Evolutionary conservation across 805 yeast genomes (phyloP).

Genomic region (Pichia pseudocactophila): DNA sequence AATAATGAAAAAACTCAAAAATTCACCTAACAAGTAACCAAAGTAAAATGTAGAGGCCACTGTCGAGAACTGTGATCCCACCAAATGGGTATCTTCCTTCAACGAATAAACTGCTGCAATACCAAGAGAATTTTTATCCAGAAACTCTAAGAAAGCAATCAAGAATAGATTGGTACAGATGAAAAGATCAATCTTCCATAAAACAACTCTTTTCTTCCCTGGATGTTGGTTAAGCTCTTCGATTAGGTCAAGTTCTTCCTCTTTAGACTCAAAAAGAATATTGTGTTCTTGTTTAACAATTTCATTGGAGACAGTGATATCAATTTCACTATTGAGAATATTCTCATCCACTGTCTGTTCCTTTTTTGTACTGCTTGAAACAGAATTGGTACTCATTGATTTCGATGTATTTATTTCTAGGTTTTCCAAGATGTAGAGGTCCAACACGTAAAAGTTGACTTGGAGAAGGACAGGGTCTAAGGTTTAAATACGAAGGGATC

Average conservation of each 20-base stretch:
- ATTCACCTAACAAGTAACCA: constrained; percentile 32
- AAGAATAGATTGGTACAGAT: constrained; percentile 4
- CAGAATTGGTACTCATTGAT: no score
- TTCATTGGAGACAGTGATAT: not conserved
- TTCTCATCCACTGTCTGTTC: no score
- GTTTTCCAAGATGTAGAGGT: no score
- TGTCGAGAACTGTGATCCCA: constrained; percentile 34
- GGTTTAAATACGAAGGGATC: no score
- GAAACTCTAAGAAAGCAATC: constrained; percentile 3
- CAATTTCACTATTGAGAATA: not conserved
- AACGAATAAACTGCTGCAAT: constrained; percentile 25
- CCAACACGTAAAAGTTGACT: no score
- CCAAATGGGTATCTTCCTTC: constrained; percentile 28
- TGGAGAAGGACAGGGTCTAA: no score
- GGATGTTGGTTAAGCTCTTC: not conserved
- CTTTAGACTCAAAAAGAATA: not conserved
- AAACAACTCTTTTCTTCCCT: not conserved
- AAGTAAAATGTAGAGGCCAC: constrained; percentile 35
- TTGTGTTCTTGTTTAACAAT: not conserved
- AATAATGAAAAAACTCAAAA: constrained; percentile 12
- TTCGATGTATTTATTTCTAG: no score
- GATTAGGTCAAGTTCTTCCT: not conserved
- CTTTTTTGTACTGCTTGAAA: no score
- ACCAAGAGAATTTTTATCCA: constrained; percentile 23
- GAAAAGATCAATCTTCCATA: constrained; percentile 4